Percentiles rank a stretch among this genome's conserved stretches.
Conservation (phyloP, 1,284 basidiomycete genomes). For the Psilocybe mexicana region DNA sequence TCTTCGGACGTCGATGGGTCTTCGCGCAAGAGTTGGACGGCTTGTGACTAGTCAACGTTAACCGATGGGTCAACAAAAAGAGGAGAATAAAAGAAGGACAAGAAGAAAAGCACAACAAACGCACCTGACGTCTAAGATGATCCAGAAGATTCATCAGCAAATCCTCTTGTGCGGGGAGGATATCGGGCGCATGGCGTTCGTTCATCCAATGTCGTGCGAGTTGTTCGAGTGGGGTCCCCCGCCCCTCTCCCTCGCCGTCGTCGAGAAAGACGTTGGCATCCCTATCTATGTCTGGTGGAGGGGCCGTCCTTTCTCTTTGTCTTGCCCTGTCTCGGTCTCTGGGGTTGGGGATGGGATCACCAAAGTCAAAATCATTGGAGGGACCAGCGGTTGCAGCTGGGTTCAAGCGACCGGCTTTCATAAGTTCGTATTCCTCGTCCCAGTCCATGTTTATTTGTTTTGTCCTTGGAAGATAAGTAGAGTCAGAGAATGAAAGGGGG, state of each 20-base stretch:
- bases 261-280: slow-evolving; percentile 6
- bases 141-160: slow-evolving; percentile 75
- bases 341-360: not conserved
- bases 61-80: no score
- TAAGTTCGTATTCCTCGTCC: slow-evolving; percentile 35
- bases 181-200: slow-evolving; percentile 81
- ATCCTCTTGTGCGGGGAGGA: slow-evolving; percentile 75
- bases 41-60: slow-evolving; percentile 47
- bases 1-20: slow-evolving; percentile 85
- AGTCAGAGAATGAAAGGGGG: not conserved
- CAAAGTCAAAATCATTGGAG: not conserved
- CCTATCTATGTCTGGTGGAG: slow-evolving; percentile 4
- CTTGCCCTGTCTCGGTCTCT: slow-evolving; percentile 7
- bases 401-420: slow-evolving; percentile 18
- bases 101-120: slow-evolving; percentile 34
- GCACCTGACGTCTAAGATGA: slow-evolving; percentile 84
- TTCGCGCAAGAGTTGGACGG: slow-evolving; percentile 67
- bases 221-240: slow-evolving; percentile 49
- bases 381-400: slow-evolving; percentile 9
- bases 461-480: not conserved
- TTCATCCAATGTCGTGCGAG: slow-evolving; percentile 84
- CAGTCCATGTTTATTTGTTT: slow-evolving; percentile 30
- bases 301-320: not conserved
- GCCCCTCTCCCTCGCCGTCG: slow-evolving; percentile 24
- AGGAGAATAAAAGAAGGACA: no score